Conservation (phyloP, 2,329 filamentous ascomycete genomes). For the Teratosphaeria nubilosa region DNA sequence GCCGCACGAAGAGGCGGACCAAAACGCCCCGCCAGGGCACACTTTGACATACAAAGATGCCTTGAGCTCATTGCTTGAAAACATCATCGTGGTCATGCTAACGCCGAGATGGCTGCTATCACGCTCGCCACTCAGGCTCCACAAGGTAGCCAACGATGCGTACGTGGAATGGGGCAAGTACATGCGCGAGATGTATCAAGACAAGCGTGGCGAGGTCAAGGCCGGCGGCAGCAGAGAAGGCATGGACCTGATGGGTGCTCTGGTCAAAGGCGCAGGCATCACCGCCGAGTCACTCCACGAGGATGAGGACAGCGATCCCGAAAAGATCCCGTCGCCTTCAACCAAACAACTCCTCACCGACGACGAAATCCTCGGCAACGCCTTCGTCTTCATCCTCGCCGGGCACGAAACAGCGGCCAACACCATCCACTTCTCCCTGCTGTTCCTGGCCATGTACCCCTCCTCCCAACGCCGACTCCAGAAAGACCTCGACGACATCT, state of each 20-base stretch:
- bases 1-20: conserved; percentile 45
- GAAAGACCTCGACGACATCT: conserved; percentile 55
- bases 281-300: conserved; percentile 28
- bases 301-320: conserved; percentile 31
- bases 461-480: conserved; percentile 57
- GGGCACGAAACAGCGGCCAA: conserved; percentile 77
- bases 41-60: conserved; percentile 57
- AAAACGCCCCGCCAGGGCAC: conserved; percentile 39
- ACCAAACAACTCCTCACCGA: conserved; percentile 43
- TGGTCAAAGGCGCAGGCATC: conserved; percentile 39
- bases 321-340: conserved; percentile 35
- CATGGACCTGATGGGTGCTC: conserved; percentile 47
- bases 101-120: conserved; percentile 47
- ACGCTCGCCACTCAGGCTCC: conserved; percentile 42
- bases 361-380: conserved; percentile 62
- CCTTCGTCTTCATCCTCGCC: conserved; percentile 54
- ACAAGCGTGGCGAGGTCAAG: conserved; percentile 45
- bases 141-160: conserved; percentile 44
- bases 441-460: conserved; percentile 58
- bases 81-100: conserved; percentile 53
- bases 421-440: conserved; percentile 58
- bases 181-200: conserved; percentile 57
- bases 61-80: conserved; percentile 51
- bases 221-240: conserved; percentile 29
- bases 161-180: conserved; percentile 57